These are phyloP conservation scores for Suhomyces terraborum DNA, from an alignment of 1,139 yeast species.

Conservation along the genomic window DNA sequence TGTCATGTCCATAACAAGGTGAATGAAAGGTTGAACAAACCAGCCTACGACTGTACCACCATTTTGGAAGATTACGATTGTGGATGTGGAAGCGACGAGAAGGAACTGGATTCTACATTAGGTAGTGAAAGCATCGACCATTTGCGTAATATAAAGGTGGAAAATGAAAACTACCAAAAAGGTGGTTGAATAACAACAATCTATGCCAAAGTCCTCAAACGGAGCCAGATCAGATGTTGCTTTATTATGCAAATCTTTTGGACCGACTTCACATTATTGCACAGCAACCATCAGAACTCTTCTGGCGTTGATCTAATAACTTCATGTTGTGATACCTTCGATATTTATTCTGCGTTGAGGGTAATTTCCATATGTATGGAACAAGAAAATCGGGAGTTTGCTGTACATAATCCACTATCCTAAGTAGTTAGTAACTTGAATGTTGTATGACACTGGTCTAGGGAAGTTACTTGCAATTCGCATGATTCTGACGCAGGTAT, in stretches of 20 bases:
- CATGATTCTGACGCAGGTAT: constrained; percentile 73
- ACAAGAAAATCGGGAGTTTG: constrained; percentile 55
- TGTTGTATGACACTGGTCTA: constrained; percentile 4
- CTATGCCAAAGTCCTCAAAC: not conserved
- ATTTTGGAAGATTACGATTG: constrained; percentile 91
- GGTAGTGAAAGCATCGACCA: constrained; percentile 42
- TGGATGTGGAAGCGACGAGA: constrained; percentile 84
- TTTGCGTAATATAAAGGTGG: constrained; percentile 42
- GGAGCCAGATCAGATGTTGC: not conserved
- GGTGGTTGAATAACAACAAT: constrained; percentile 32
- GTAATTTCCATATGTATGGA: constrained; percentile 53
- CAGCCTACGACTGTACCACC: constrained; percentile 76
- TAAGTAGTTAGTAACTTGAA: constrained; percentile 19
- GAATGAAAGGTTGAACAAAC: constrained; percentile 69
- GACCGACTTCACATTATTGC: constrained; percentile 35
- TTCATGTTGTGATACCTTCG: constrained; percentile 29
- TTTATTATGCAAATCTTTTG: too few species aligned
- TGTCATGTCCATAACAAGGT: constrained; percentile 91
- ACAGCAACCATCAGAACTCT: constrained; percentile 42
- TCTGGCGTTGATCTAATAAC: constrained; percentile 10
- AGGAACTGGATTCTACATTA: constrained; percentile 43
- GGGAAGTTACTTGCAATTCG: constrained; percentile 34
- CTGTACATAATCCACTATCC: constrained; percentile 46
- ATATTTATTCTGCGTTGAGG: constrained; percentile 51
- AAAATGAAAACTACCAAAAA: constrained; percentile 36